phyloP scores from a whole-genome alignment of 2,329 filamentous ascomycete genomes.

The Hymenotorrendiella dingleyae region DNA sequence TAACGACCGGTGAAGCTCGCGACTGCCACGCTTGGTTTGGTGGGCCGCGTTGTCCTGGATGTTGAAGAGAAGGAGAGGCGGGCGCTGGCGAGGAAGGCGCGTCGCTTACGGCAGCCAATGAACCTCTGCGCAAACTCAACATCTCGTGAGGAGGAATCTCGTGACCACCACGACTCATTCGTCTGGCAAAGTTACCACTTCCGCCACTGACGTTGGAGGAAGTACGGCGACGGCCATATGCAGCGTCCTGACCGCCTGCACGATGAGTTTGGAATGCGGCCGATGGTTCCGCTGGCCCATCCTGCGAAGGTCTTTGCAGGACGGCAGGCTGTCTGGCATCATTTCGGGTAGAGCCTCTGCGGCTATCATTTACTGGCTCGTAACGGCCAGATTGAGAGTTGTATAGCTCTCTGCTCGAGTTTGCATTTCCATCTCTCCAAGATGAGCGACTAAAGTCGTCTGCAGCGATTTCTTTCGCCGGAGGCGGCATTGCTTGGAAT shows the following conservation, averaged over 20 bases:
- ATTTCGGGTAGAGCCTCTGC: conserved; percentile 62
- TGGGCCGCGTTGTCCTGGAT: conserved; percentile 21
- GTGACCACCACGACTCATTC: conserved; percentile 29
- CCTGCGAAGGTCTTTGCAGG: conserved; percentile 64
- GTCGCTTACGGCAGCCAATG: conserved; percentile 45
- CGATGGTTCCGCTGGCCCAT: conserved; percentile 74
- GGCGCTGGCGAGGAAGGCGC: conserved; percentile 44
- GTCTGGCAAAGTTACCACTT: conserved; percentile 59
- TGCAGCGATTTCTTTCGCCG: conserved; percentile 76
- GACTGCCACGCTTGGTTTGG: conserved; percentile 35
- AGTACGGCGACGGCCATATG: conserved; percentile 70
- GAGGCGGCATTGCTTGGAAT: conserved; percentile 47
- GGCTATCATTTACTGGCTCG: conserved; percentile 73
- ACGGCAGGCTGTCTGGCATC: conserved; percentile 72
- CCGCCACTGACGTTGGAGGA: conserved; percentile 90
- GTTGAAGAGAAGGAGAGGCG: conserved; percentile 29
- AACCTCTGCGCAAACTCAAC: conserved; percentile 40
- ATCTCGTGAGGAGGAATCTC: conserved; percentile 32
- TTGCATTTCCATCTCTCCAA: conserved; percentile 65
- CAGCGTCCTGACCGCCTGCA: conserved; percentile 56
- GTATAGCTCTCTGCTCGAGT: conserved; percentile 70
- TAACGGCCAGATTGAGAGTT: conserved; percentile 95
- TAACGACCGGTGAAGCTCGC: conserved; percentile 31
- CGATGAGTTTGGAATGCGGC: conserved; percentile 79
- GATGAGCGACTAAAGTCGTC: conserved; percentile 86